Percentiles rank a stretch among this genome's conserved stretches.
Conservation (phyloP, 2,329 filamentous ascomycete species). For the Calonectria montana region DNA sequence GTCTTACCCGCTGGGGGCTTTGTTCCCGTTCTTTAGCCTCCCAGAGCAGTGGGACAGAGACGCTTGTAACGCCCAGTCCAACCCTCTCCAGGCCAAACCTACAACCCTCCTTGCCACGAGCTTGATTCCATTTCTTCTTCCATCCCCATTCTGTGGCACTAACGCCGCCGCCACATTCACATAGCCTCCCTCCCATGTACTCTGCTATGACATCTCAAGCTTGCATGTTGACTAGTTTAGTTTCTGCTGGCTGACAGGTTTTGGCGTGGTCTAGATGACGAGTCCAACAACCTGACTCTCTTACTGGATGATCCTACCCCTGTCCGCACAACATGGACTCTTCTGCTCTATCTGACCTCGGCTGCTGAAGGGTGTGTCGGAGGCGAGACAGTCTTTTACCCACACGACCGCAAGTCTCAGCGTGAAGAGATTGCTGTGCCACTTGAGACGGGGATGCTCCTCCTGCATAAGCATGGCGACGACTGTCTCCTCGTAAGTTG, state of each 20-base stretch:
- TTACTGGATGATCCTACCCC: slow-evolving; percentile 45
- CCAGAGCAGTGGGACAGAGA: not conserved
- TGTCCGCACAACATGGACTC: slow-evolving; percentile 83
- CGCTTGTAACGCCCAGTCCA: not conserved
- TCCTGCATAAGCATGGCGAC: slow-evolving; percentile 89
- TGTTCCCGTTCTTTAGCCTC: not conserved
- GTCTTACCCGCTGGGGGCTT: not conserved
- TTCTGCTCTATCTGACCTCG: slow-evolving; percentile 88
- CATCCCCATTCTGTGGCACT: not conserved
- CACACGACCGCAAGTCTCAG: slow-evolving; percentile 67
- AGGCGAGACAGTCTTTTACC: slow-evolving; percentile 93
- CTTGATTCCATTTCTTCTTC: not conserved
- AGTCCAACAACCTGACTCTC: slow-evolving; percentile 79
- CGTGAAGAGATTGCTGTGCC: slow-evolving; percentile 77
- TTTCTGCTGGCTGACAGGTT: slow-evolving; percentile 18
- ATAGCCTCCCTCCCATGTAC: not conserved
- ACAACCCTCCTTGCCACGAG: not conserved
- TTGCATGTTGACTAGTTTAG: not conserved
- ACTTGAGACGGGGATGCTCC: slow-evolving; percentile 84
- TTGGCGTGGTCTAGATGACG: slow-evolving; percentile 75
- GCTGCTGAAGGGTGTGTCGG: slow-evolving; percentile 79
- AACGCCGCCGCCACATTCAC: not conserved
- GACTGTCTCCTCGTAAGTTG: slow-evolving; percentile 80
- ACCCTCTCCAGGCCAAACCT: not conserved
- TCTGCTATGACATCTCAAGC: not conserved